Base-by-base conservation (phyloP, 495 filamentous ascomycete genomes). In the Penicillium canariense region DNA sequence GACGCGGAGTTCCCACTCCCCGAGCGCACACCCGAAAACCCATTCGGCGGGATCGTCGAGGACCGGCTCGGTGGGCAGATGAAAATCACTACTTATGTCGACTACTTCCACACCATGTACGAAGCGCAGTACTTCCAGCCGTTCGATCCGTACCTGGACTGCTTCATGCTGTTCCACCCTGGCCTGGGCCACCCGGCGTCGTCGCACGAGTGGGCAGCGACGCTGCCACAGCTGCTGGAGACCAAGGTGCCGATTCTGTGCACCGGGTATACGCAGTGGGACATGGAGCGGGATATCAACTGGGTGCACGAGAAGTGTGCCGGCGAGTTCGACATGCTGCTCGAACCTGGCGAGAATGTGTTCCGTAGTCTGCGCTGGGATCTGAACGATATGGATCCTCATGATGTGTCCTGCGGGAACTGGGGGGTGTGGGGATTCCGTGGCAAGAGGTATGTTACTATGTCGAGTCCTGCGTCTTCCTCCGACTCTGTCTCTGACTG, bases 361-460 rank as follows among this genome's bases (percentile, higher is more conserved):
- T 99, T 99, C 74, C 82, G 91, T 65, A 99, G 94, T 77, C 71
- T 96, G 69, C 79, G 94, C 57, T 97, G 95, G 95, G 94, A 99
- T 79, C 66, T 97, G 60, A 97, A 97, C 67, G 94, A 99, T 70
- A 66, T 90, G 47, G 94, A 98, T 68, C 95, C 94, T 5, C 87
- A 92, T 60, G 95, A 98, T 73, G 78, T 97, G 57, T 96, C 87
- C 57, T 91, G 88, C 67, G 91, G 92, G 36, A 98, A 98, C 68
- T 98, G 90, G 91, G 94, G 94, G 4, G 71, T 96, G 15, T 98
- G 93, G 91, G 90, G 86, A 26, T 97, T 98, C 75, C 83, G 94
- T 68, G 94, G 94, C 57, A 98, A 98, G 84, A 87, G 94, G 85
- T 96, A 86, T 63, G 84, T 79, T 55, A 28, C 69, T 27, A 48